Percentiles rank a stretch among this genome's conserved stretches.
Evolutionary conservation across 2,329 filamentous ascomycete genomes (phyloP).

Genomic region (Ramularia endophylla): DNA sequence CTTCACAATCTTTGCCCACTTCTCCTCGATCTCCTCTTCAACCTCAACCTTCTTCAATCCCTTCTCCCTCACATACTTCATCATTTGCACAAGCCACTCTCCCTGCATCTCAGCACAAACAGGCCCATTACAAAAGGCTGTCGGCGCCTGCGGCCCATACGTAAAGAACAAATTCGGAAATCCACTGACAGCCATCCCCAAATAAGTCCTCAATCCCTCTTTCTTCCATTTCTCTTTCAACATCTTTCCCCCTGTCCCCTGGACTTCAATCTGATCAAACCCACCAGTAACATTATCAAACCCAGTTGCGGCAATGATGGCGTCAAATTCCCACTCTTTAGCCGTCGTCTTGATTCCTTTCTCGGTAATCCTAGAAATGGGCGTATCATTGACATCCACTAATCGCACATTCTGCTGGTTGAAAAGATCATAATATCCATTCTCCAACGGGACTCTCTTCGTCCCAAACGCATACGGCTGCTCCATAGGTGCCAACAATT

Average conservation of each 20-base stretch:
- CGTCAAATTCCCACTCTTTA: conserved; percentile 36
- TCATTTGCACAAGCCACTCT: conserved; percentile 25
- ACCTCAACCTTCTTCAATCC: conserved; percentile 21
- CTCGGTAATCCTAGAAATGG: conserved; percentile 33
- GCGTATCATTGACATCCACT: conserved; percentile 36
- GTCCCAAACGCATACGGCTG: conserved; percentile 24
- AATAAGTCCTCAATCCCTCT: conserved; percentile 33
- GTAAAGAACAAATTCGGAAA: conserved; percentile 33
- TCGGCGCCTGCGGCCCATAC: conserved; percentile 38
- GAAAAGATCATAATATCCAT: conserved; percentile 42
- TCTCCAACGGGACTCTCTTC: conserved; percentile 43
- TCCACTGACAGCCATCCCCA: conserved; percentile 27
- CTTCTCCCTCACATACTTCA: conserved; percentile 14
- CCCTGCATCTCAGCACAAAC: conserved; percentile 33
- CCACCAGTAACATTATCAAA: conserved; percentile 34
- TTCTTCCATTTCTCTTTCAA: conserved; percentile 11
- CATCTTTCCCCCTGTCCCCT: conserved; percentile 29
- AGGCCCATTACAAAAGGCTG: conserved; percentile 37
- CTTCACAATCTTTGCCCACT: conserved; percentile 26
- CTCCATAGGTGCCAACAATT: conserved; percentile 51
- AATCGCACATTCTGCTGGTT: conserved; percentile 37
- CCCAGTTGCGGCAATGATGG: conserved; percentile 38
- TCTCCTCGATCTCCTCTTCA: conserved; percentile 22
- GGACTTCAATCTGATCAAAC: conserved; percentile 31
- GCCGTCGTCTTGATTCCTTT: conserved; percentile 35